Evolutionary conservation across 305 asterid species (phyloP).

Genomic region (Fraxinus velutina): DNA sequence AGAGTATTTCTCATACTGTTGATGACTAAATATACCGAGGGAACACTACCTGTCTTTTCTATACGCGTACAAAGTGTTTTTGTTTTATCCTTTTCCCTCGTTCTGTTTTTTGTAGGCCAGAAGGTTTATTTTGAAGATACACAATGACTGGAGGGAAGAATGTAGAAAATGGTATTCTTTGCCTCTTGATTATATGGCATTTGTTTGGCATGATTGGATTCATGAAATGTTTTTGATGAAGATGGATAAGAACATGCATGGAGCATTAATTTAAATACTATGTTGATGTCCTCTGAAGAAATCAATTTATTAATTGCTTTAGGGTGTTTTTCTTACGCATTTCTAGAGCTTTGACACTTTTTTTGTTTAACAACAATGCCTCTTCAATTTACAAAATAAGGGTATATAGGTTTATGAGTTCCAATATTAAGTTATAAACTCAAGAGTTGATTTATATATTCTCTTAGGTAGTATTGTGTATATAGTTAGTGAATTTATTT

Average conservation of each 20-base stretch:
- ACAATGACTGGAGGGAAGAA: conserved; percentile 43
- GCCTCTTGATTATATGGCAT: not conserved
- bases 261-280: not conserved
- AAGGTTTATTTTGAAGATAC: conserved; percentile 26
- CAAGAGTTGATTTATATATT: not conserved
- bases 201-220: not conserved
- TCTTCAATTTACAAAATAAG: not conserved
- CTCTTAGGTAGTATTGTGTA: not conserved
- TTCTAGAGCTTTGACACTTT: not conserved
- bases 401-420: not conserved
- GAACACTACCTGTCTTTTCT: not conserved
- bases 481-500: not conserved
- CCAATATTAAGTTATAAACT: not conserved
- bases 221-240: not conserved
- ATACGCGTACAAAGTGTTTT: not conserved
- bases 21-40: not conserved
- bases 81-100: conserved; percentile 7
- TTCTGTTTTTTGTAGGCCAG: conserved; percentile 19
- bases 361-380: not conserved
- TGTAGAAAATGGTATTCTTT: conserved; percentile 35
- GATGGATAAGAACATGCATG: not conserved
- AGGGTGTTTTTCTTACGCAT: not conserved
- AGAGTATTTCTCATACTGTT: not conserved
- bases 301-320: not conserved
- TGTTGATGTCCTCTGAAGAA: not conserved